Base-by-base conservation (phyloP, 805 yeast genomes). In the Lachancea dasiensis region DNA sequence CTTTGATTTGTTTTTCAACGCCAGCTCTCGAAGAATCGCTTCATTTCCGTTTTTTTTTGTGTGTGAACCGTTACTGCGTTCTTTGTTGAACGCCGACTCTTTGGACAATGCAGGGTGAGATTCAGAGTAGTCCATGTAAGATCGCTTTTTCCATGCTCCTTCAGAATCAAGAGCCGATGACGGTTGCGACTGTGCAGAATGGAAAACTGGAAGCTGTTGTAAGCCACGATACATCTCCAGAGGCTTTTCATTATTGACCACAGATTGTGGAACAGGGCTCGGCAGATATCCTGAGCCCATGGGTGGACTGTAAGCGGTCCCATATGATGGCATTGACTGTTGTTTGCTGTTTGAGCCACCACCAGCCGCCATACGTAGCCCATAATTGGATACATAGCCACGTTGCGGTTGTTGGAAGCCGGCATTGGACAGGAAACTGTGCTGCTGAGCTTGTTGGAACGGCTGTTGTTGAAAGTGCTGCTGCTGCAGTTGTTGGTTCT, bases 11-110 rank as follows among this genome's bases (percentile, higher is more conserved):
- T 36, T 51, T 40, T 51, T 46, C 36, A 52, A 48, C 2, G 64
- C 64, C 16, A 56, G 51, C 13, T 46, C 41, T 31, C 56, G 55
- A 6, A 61, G 55, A n/a, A 56, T 45, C n/a, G 47, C 38, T 34
- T 58, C 64, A 54, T 36, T 27, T 4, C 38, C 33, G 39, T 41
- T 38, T 25, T 35, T 39, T 27, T 35, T 40, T 27, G 35, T 34
- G 27, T 17, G 14, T 10, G 22, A 11, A 16, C 17, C 33, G n/a
- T 16, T 6, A 14, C 26, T 20, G 17, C 37, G 30, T 15, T 13
- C 31, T 19, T 34, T 34, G 13, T 11, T 8, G 6, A 18, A 11
- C 26, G 26, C n/a, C n/a, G n/a, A n/a, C n/a, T n/a, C n/a, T n/a
- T n/a, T n/a, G n/a, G n/a, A n/a, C n/a, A n/a, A n/a, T n/a, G n/a